Evolutionary conservation across 2,329 filamentous ascomycete species (phyloP).

Genomic region (Fonsecaea pedrosoi): DNA sequence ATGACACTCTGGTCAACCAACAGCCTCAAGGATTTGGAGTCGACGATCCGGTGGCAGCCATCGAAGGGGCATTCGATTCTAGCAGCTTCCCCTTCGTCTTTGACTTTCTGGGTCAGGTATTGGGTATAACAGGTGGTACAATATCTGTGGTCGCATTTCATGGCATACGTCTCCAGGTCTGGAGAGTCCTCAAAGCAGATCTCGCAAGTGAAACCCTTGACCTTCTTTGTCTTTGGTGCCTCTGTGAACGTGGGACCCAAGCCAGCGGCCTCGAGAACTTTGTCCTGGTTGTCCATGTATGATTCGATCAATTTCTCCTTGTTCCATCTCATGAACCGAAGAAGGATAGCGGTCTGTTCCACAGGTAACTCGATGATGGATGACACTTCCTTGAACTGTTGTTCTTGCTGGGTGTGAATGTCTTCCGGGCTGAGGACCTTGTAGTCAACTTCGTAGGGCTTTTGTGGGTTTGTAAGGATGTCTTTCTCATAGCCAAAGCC

Average conservation of each 20-base stretch:
- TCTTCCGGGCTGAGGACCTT: constrained; percentile 80
- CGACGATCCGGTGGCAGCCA: constrained; percentile 86
- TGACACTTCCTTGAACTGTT: constrained; percentile 87
- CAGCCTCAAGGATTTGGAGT: constrained; percentile 83
- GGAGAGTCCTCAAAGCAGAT: constrained; percentile 93
- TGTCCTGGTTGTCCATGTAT: constrained; percentile 88
- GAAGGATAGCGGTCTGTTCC: constrained; percentile 87
- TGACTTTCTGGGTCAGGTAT: constrained; percentile 91
- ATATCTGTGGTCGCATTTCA: constrained; percentile 94
- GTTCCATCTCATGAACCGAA: constrained; percentile 93
- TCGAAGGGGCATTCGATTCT: constrained; percentile 92
- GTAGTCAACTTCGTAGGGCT: constrained; percentile 83
- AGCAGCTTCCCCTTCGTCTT: constrained; percentile 92
- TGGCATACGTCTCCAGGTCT: constrained; percentile 81
- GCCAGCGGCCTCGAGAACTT: constrained; percentile 83
- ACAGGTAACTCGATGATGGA: constrained; percentile 87
- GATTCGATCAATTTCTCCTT: constrained; percentile 92
- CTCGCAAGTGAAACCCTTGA: constrained; percentile 84
- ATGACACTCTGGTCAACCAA: constrained; percentile 67
- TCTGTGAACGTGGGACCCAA: constrained; percentile 69
- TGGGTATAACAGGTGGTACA: constrained; percentile 92
- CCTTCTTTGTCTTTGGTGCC: constrained; percentile 71
- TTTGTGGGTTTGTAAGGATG: constrained; percentile 71
- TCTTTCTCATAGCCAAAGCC: constrained; percentile 74
- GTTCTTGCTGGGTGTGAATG: constrained; percentile 83